Conservation (phyloP, 2,329 filamentous ascomycete genomes). For the Fusarium buharicum region DNA sequence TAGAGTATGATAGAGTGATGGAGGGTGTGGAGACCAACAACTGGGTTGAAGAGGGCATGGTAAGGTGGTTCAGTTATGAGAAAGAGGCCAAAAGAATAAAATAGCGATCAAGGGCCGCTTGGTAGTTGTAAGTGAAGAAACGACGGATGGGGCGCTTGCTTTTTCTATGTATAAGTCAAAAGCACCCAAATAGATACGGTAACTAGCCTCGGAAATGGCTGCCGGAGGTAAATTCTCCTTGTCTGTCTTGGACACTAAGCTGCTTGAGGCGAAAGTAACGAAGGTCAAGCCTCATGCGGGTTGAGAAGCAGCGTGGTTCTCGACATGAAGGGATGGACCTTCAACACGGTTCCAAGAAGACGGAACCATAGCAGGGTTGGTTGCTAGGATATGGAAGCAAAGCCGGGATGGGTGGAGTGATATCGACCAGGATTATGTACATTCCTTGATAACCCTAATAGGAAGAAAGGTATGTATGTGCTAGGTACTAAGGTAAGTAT, state of each 20-base stretch:
- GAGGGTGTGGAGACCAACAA: conserved; percentile 35
- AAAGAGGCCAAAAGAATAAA: conserved; percentile 11
- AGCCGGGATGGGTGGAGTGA: conserved; percentile 32
- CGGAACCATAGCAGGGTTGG: conserved; percentile 39
- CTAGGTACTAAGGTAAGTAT: no score
- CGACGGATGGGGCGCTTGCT: conserved; percentile 13
- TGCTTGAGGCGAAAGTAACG: conserved; percentile 48
- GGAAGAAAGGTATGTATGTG: no score
- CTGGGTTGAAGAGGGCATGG: conserved; percentile 42
- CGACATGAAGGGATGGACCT: conserved; percentile 32
- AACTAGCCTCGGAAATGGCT: conserved; percentile 9
- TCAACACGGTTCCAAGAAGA: conserved; percentile 36
- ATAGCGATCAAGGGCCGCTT: conserved; percentile 8
- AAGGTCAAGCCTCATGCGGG: conserved; percentile 39
- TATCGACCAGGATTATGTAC: conserved; percentile 29
- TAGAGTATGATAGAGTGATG: conserved; percentile 31
- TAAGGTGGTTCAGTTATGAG: conserved; percentile 4
- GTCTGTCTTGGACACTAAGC: conserved; percentile 43
- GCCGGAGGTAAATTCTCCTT: conserved; percentile 21
- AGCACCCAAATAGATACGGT: conserved; percentile 13
- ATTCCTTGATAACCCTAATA: neutral
- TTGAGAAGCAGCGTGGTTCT: conserved; percentile 34
- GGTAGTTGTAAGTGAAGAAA: conserved; percentile 6
- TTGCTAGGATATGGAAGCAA: conserved; percentile 27
- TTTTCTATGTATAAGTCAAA: conserved; percentile 36